phyloP scores from a whole-genome alignment of 805 yeast genomes.

The Candida succiphila region DNA sequence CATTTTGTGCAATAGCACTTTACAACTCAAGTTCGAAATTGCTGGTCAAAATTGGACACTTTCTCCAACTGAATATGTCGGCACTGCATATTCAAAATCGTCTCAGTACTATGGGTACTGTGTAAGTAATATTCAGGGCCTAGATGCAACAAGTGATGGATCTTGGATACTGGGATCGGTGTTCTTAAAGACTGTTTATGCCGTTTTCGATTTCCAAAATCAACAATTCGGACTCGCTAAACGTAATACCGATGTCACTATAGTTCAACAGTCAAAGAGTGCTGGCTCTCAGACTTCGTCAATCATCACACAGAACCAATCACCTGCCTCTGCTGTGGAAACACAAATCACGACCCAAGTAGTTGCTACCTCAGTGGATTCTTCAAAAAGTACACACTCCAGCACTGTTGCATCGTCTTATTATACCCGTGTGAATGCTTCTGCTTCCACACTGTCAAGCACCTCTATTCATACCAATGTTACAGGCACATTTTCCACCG shows the following conservation, averaged over 20 bases:
- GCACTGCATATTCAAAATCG: constrained; percentile 29
- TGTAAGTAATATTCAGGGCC: constrained; percentile 56
- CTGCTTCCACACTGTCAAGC: neutral
- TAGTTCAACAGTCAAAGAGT: too few relatives aligned
- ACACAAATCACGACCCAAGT: neutral
- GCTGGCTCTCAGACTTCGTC: neutral
- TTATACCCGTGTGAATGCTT: constrained; percentile 1
- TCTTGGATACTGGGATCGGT: constrained; percentile 61
- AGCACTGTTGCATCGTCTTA: neutral
- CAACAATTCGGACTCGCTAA: constrained; percentile 44
- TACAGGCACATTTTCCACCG: too few relatives aligned
- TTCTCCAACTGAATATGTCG: constrained; percentile 35
- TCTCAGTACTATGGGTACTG: constrained; percentile 39
- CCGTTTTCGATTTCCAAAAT: constrained; percentile 46
- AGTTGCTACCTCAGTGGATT: constrained; percentile 1
- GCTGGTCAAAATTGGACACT: constrained; percentile 36
- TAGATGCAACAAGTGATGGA: constrained; percentile 25
- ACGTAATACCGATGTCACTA: constrained; percentile 21
- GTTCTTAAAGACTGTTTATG: constrained; percentile 43
- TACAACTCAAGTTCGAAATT: constrained; percentile 29
- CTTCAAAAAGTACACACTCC: constrained; percentile 2
- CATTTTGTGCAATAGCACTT: constrained; percentile 41
- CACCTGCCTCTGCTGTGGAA: neutral
- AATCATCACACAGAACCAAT: neutral
- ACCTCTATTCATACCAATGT: too few relatives aligned